A percentile compares a stretch with the other conserved stretches of the same genome.
Conservation (phyloP, 805 yeast genomes). For the Groenewaldozyma salmanticensis region DNA sequence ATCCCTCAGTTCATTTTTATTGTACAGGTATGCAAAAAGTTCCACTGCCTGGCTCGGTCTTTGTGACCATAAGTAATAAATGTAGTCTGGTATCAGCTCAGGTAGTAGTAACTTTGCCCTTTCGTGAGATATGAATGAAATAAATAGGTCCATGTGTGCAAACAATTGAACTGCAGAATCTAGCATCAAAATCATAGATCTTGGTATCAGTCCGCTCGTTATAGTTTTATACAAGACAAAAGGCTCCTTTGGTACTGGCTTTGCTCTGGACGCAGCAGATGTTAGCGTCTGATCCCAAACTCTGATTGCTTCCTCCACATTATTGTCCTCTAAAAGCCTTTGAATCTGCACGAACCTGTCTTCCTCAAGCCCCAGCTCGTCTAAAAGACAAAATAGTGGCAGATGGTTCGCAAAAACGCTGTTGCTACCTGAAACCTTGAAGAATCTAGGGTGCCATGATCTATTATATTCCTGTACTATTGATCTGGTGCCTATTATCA, state of each 20-base stretch:
- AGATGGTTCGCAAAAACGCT: not conserved
- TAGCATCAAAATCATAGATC: not conserved
- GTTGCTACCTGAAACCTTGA: not conserved
- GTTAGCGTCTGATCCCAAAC: not conserved
- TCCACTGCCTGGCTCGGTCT: not conserved
- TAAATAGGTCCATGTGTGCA: not conserved
- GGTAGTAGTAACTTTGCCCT: not conserved
- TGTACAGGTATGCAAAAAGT: not conserved
- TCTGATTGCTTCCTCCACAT: not conserved
- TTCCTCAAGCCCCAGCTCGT: not conserved
- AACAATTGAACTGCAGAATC: not conserved
- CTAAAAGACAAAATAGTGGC: not conserved
- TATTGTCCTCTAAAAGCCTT: not conserved
- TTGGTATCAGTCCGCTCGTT: not conserved
- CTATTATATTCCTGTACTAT: too few relatives aligned
- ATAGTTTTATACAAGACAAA: not conserved
- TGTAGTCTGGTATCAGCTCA: not conserved
- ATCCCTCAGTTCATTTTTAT: not conserved
- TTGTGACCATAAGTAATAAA: not conserved
- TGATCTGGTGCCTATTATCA: too few relatives aligned
- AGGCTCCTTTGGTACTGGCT: not conserved
- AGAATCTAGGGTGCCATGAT: not conserved
- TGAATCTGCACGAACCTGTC: not conserved
- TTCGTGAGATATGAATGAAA: not conserved
- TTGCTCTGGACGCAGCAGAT: not conserved